phyloP scores from a whole-genome alignment of 495 filamentous ascomycete species.

The Jackrogersella minutella region DNA sequence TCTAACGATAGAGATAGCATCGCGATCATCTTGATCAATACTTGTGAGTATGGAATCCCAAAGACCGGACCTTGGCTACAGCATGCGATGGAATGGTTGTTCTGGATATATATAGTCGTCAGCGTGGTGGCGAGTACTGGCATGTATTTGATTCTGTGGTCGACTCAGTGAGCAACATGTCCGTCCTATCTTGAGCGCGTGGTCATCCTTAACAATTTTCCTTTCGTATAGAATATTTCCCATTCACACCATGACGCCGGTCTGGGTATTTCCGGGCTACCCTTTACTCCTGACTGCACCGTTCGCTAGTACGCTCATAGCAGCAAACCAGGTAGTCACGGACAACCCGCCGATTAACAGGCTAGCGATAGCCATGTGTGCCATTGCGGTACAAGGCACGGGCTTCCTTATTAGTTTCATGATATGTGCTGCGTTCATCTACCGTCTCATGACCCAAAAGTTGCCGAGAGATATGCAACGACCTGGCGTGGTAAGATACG shows the following conservation, averaged over 20 bases:
- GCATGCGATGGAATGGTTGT: constrained; percentile 67
- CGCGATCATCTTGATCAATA: constrained; percentile 81
- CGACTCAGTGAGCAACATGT: constrained; percentile 54
- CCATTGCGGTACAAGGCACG: constrained; percentile 79
- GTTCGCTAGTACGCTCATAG: constrained; percentile 72
- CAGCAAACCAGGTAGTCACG: constrained; percentile 46
- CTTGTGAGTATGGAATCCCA: constrained; percentile 77
- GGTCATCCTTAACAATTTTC: constrained; percentile 1
- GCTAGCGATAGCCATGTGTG: constrained; percentile 73
- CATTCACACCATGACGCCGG: constrained; percentile 86
- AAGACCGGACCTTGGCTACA: constrained; percentile 74
- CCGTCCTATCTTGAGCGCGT: background rate
- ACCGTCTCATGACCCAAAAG: constrained; percentile 91
- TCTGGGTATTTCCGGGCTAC: constrained; percentile 93
- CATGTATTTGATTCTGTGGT: constrained; percentile 78
- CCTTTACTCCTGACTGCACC: constrained; percentile 83
- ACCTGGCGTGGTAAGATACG: constrained; percentile 68
- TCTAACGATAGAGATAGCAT: constrained; percentile 49
- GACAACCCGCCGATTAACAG: constrained; percentile 55
- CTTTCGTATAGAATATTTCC: constrained; percentile 66
- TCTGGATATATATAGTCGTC: constrained; percentile 75
- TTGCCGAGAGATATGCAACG: constrained; percentile 77
- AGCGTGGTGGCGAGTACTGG: constrained; percentile 69
- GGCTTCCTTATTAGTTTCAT: constrained; percentile 86
- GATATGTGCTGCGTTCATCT: constrained; percentile 86